These are phyloP conservation scores for Viola odorata DNA, from an alignment of 345 rosid species.

Conservation along the genomic window DNA sequence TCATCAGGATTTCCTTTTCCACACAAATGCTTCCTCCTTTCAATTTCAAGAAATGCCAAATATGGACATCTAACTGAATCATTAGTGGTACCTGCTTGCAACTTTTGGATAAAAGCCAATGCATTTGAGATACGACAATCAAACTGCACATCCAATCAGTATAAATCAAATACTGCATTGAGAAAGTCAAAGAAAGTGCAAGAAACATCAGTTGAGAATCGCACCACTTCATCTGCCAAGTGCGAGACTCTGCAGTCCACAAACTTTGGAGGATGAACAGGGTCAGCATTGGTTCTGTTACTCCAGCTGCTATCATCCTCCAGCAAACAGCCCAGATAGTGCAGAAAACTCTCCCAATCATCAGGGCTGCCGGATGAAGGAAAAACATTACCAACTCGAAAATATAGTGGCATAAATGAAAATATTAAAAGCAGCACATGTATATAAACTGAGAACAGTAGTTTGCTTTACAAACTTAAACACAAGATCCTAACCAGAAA, in stretches of 20 bases:
- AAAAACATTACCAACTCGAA: constrained; percentile 28
- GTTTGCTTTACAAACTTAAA: neutral
- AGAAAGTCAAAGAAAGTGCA: constrained; percentile 7
- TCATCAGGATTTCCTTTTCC: constrained; percentile 59
- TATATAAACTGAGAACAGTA: neutral
- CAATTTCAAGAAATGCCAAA: constrained; percentile 80
- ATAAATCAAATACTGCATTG: constrained; percentile 11
- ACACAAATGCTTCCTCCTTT: constrained; percentile 62
- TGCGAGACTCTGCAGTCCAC: constrained; percentile 55
- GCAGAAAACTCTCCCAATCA: constrained; percentile 94
- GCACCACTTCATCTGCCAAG: constrained; percentile 73
- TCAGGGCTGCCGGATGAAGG: constrained; percentile 74
- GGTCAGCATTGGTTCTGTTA: constrained; percentile 31
- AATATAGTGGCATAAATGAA: neutral
- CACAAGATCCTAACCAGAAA: neutral
- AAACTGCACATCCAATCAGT: constrained; percentile 51
- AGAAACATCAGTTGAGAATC: constrained; percentile 13
- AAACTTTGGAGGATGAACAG: constrained; percentile 39
- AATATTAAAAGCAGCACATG: neutral
- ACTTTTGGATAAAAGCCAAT: constrained; percentile 53
- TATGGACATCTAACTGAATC: constrained; percentile 57
- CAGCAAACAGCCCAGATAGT: constrained; percentile 85
- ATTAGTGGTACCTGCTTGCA: constrained; percentile 44
- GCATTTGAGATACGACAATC: constrained; percentile 69
- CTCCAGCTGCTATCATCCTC: constrained; percentile 76